Conservation (phyloP, 179 eudicot genomes). For the Sideroxylon spinosum region DNA sequence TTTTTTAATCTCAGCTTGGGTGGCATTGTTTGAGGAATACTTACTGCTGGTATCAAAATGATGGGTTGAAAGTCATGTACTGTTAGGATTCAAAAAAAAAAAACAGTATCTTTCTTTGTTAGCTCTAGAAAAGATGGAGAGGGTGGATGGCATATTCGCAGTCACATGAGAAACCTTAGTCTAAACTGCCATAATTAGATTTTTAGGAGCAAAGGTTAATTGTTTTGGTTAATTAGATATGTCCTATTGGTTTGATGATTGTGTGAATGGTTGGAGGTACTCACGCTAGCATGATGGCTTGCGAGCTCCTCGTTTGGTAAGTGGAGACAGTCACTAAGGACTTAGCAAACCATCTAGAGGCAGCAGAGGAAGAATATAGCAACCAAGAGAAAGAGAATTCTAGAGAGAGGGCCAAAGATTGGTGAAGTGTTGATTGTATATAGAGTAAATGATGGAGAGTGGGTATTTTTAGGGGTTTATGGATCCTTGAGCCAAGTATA, state of each 20-base stretch:
- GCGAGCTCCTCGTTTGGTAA: no score
- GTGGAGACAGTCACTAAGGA: no score
- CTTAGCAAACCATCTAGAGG: no score
- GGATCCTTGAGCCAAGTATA: no score
- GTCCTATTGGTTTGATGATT: not conserved
- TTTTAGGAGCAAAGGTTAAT: not conserved
- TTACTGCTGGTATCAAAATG: not conserved
- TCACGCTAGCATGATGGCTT: no score
- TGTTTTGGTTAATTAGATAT: slow-evolving; percentile 4
- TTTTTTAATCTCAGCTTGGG: not conserved
- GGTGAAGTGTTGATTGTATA: no score
- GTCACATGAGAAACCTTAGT: not conserved
- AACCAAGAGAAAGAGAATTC: no score
- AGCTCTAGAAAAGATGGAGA: not conserved
- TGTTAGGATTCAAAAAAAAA: not conserved
- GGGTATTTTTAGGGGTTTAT: no score
- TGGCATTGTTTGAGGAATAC: not conserved
- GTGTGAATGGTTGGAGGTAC: no score
- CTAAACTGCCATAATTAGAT: not conserved
- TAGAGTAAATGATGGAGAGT: no score
- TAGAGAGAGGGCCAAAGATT: no score
- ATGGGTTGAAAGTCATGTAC: not conserved
- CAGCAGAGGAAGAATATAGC: no score
- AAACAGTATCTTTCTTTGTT: not conserved
- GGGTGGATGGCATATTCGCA: not conserved